phyloP scores from a whole-genome alignment of 164 flowering plant genomes.

The Pachysandra terminalis region DNA sequence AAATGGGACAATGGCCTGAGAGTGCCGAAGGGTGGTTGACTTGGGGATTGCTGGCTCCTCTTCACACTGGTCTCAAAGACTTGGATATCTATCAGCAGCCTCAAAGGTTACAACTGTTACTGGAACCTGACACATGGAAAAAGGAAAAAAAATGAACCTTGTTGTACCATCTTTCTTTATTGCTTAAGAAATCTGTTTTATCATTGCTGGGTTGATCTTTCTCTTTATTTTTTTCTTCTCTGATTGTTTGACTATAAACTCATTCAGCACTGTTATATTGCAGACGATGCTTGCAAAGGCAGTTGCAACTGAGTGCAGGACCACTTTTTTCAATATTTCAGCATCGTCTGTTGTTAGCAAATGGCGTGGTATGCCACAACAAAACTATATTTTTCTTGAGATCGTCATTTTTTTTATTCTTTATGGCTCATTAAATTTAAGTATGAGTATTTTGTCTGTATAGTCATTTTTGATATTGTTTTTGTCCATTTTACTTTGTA shows the following conservation, averaged over 20 bases:
- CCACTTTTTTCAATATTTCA: slow-evolving; percentile 98
- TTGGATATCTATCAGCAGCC: no score
- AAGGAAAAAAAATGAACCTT: no score
- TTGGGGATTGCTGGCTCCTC: no score
- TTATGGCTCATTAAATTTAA: not conserved
- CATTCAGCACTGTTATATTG: slow-evolving; percentile 12
- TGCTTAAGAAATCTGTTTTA: not conserved
- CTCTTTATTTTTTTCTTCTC: not conserved
- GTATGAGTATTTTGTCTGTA: not conserved
- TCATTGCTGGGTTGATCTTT: not conserved
- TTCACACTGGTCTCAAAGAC: no score
- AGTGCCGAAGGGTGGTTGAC: no score
- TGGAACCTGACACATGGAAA: not conserved
- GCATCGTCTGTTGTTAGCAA: slow-evolving; percentile 99
- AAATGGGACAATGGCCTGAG: no score
- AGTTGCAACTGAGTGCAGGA: slow-evolving; percentile 98
- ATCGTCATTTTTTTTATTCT: not conserved
- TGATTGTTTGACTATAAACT: not conserved
- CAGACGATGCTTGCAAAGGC: slow-evolving; percentile 99
- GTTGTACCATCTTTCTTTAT: not conserved
- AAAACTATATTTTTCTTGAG: not conserved
- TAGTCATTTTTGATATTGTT: not conserved
- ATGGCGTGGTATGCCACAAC: slow-evolving; percentile 87
- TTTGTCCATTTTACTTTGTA: not conserved
- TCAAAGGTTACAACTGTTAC: no score